Evolutionary conservation across 2,329 filamentous ascomycete species (phyloP), one percentile per base, ranked within the genome.

Genomic region (Xylaria hypoxylon): DNA sequence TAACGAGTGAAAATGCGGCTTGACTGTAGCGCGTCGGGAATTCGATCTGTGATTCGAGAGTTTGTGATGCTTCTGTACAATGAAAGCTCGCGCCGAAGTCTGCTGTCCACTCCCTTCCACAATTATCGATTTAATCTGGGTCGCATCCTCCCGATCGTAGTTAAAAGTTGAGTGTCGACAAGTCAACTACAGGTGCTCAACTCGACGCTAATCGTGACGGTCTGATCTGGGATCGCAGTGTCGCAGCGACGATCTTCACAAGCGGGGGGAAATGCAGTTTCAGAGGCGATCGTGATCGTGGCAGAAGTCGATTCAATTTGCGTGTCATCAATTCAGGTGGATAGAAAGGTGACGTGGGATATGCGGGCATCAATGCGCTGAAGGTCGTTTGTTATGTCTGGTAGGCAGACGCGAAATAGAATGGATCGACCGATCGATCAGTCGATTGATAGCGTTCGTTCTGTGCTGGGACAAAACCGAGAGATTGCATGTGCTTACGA

Each of bases 91-190:
- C 28, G 24, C 45, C 42, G 11, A 45, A 58, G 8, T 58, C 58
- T 62, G 17, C 48, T 57, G 45, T 65, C 68, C 64, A 56, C 68
- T 67, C 70, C 68, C 64, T 70, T 68, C 69, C 68, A 48, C 68
- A 56, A 52, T 64, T 65, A 70, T 56, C 55, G 63, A 61, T 65
- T 64, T 24, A 56, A 47, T 22, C 61, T 62, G 56, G 51, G 61
- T 68, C 61, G 65, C 70, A 71, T 71, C 70, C 66, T 71, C 65
- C 64, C 62, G 44, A 56, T 11, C 17, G 50, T 19, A 31, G 55
- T 59, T 22, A 59, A 26, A 65, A 22, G 42, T 61, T 50, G 31
- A 40, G 55, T 38, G 51, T 61, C 38, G 47, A 63, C 52, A 59
- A 53, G 42, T 66, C 44, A 40, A 17, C 31, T 13, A 26, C 24